Base-by-base conservation (phyloP, 2,329 filamentous ascomycete genomes). In the Rhynchosporium secalis region DNA sequence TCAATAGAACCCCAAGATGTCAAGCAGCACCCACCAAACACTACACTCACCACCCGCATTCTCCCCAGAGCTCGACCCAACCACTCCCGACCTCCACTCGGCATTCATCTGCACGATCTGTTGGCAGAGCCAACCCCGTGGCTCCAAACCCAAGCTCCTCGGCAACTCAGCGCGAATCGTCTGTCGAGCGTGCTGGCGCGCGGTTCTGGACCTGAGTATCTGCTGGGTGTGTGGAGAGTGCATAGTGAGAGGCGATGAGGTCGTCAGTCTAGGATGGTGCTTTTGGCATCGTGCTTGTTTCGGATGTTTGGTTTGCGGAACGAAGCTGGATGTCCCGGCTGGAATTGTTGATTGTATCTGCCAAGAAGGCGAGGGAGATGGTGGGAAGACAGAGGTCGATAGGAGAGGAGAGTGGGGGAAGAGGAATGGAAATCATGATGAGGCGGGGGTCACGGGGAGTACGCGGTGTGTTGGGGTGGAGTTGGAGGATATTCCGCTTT, bases 271-370 rank as follows among this genome's bases (percentile, higher is more conserved):
- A n/a, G 82, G 82, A 0, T 85, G 80, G 83, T 84, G 81, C 68
- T 86, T 86, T 69, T 86, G 82, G 83, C 83, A 86, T 68, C 75
- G 77, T 45, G 76, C 72, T 0, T 86, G 82, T 70, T 86, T 83
- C 71, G 82, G 83, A 15, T 86, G 82, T 69, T 69, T 86, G 64
- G 72, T 85, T 45, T 85, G 76, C 62, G 80, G 82, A 20, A 78
- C 72, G 61, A 75, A 76, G 2, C 68, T 76, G 26, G 68, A 65
- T 2, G 63, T 80, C 58, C 64, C 47, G 5, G 56, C 33, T 6
- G 49, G 48, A 13, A 41, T 41, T 41, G 56, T n/a, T 13, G 36
- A 28, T 28, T 60, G 13, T 29, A 40, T 54, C 41, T 62, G 49
- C 9, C 29, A 45, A 7, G 47, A 33, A 12, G 61, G 26, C 31